These are phyloP conservation scores for Cercospora janseana DNA, from an alignment of 2,329 filamentous ascomycete genomes.

Conservation along the genomic window DNA sequence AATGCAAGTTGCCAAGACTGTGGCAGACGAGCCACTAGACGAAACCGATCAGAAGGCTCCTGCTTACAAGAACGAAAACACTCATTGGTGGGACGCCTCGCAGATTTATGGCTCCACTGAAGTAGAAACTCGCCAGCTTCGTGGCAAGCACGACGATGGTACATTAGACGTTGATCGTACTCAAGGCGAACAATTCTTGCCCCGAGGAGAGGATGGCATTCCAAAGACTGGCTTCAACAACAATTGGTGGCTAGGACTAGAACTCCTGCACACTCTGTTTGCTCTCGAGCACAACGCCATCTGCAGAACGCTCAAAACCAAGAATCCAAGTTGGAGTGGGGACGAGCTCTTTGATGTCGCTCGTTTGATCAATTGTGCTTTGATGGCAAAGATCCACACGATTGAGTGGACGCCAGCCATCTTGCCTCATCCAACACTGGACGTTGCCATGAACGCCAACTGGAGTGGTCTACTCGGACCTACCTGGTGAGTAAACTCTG, in stretches of 20 bases:
- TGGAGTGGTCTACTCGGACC: constrained; percentile 49
- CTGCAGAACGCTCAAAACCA: constrained; percentile 40
- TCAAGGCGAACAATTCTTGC: constrained; percentile 41
- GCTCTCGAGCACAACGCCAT: constrained; percentile 50
- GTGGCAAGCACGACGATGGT: constrained; percentile 40
- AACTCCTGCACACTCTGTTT: constrained; percentile 49
- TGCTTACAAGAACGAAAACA: constrained; percentile 46
- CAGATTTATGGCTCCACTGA: constrained; percentile 50
- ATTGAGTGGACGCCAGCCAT: constrained; percentile 53
- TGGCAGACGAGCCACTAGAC: constrained; percentile 39
- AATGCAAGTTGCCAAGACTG: constrained; percentile 43
- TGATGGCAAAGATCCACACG: constrained; percentile 53
- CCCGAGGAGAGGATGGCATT: constrained; percentile 41
- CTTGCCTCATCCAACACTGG: constrained; percentile 45
- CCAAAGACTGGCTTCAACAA: constrained; percentile 45
- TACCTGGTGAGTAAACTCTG: constrained; percentile 1
- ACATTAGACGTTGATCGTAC: constrained; percentile 42
- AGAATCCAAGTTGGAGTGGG: constrained; percentile 41
- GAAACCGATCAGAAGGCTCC: constrained; percentile 41
- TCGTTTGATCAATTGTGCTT: constrained; percentile 46
- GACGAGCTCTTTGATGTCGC: constrained; percentile 49
- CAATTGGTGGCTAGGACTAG: constrained; percentile 51
- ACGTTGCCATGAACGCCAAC: constrained; percentile 48
- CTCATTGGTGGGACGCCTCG: constrained; percentile 50
- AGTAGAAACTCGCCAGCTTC: constrained; percentile 39